Base-by-base conservation (phyloP, 2,329 filamentous ascomycete species). In the Xylariomycetidae sp. region DNA sequence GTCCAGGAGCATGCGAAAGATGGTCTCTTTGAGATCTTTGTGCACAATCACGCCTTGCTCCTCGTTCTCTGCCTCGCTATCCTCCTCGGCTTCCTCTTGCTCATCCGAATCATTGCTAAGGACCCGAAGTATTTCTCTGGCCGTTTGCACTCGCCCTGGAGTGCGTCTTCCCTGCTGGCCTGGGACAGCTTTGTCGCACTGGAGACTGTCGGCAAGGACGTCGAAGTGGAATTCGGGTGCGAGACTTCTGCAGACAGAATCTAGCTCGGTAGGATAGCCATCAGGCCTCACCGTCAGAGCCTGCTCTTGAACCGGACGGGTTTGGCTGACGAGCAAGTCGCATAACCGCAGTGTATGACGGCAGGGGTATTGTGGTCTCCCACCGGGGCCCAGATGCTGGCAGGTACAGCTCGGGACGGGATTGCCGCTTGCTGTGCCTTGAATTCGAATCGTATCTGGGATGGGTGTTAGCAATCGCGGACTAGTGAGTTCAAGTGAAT, bases 1-100 rank as follows among this genome's bases (percentile, higher is more conserved):
- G 40, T 66, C 61, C 15, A 75, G 56, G 12, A 76, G 59, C 55
- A 76, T 72, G 32, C 66, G 66, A 40, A 72, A 67, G 10, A 77
- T 50, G 3, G 70, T 73, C 27, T 59, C 58, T 41, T 70, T 68
- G 1, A 75, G 57, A 37, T 75, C 69, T 31, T 60, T 56, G 8
- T 59, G 57, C 37, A 62, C 61, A 31, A 68, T 47, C 8, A 64
- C 51, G n/a, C 55, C 55, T n/a, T n/a, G n/a, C 35, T 51, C 58
- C 10, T 54, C 54, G 2, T 34, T 37, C 4, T 45, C 38, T 12
- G 50, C 48, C 14, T 56, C 42, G 38, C 68, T 67, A 28, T 74
- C 60, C 19, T 74, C 70, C 3, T 60, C 62, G 2, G 68, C 63
- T 40, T 67, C 72, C 9, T 59, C 53, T n/a, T n/a, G n/a, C 9